Conservation (phyloP, 495 filamentous ascomycete genomes). For the Podospora conica region DNA sequence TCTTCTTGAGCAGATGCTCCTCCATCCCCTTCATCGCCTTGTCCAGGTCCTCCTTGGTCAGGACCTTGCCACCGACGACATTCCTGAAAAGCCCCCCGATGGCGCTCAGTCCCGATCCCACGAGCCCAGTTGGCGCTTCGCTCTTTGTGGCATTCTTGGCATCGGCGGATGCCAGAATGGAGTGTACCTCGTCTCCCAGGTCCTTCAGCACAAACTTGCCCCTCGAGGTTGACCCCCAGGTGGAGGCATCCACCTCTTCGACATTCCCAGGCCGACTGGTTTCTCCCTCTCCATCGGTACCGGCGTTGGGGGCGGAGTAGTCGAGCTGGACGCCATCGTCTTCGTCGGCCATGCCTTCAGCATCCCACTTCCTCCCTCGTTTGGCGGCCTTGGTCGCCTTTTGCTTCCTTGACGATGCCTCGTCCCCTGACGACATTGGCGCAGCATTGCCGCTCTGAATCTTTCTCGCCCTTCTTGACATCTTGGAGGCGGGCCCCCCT, state of each 20-base stretch:
- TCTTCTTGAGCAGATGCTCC: slow-evolving; percentile 90
- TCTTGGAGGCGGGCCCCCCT: slow-evolving; percentile 60
- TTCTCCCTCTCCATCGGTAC: slow-evolving; percentile 49
- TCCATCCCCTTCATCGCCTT: slow-evolving; percentile 95
- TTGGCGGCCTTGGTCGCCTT: slow-evolving; percentile 61
- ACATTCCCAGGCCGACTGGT: slow-evolving; percentile 43
- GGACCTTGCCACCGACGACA: slow-evolving; percentile 84
- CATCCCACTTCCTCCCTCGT: slow-evolving; percentile 86
- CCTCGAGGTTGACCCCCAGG: slow-evolving; percentile 81
- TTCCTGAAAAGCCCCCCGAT: slow-evolving; percentile 87
- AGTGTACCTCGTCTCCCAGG: slow-evolving; percentile 86
- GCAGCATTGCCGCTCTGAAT: slow-evolving; percentile 55
- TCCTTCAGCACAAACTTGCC: slow-evolving; percentile 93
- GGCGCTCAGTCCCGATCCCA: slow-evolving; percentile 69
- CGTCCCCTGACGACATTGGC: slow-evolving; percentile 78
- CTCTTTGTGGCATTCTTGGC: slow-evolving; percentile 50
- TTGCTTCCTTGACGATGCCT: slow-evolving; percentile 51
- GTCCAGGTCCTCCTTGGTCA: slow-evolving; percentile 80
- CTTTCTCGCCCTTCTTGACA: slow-evolving; percentile 78
- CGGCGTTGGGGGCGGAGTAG: slow-evolving; percentile 59
- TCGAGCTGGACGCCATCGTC: slow-evolving; percentile 76
- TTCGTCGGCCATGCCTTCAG: slow-evolving; percentile 80
- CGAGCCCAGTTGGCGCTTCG: slow-evolving; percentile 50
- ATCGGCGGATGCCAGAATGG: slow-evolving; percentile 68
- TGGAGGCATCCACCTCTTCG: slow-evolving; percentile 67